Conservation (phyloP, 306 rosid species). For the Canavalia ensiformis region DNA sequence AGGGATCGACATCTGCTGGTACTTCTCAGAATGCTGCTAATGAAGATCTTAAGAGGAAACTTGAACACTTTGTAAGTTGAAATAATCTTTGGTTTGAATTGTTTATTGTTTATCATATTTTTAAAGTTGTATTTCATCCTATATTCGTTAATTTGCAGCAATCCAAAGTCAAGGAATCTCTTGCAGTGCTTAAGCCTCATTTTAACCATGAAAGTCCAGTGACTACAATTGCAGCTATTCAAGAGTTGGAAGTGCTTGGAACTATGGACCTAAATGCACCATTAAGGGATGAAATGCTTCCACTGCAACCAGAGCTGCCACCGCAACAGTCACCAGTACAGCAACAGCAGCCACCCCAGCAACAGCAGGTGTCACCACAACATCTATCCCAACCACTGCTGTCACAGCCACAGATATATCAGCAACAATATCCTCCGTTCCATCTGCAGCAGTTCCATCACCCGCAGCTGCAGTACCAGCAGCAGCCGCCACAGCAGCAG, state of each 20-base stretch:
- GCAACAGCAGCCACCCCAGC: constrained; percentile 37
- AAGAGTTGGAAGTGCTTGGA: constrained; percentile 75
- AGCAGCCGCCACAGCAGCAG: constrained; percentile 33
- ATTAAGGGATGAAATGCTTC: constrained; percentile 56
- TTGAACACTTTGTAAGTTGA: constrained; percentile 77
- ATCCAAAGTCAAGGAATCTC: constrained; percentile 74
- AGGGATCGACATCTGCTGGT: constrained; percentile 48
- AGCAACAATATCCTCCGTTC: constrained; percentile 17
- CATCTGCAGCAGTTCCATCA: constrained; percentile 38
- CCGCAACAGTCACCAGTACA: constrained; percentile 34
- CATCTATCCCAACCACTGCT: constrained; percentile 9
- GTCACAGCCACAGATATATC: constrained; percentile 33
- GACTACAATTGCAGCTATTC: constrained; percentile 66
- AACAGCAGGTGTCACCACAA: constrained; percentile 29
- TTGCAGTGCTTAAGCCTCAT: constrained; percentile 69
- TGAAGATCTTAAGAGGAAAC: constrained; percentile 71
- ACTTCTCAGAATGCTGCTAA: constrained; percentile 43
- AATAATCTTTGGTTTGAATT: constrained; percentile 17
- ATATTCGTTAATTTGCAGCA: constrained; percentile 60
- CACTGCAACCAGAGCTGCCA: constrained; percentile 37
- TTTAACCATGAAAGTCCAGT: constrained; percentile 67
- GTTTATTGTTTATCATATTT: constrained; percentile 1
- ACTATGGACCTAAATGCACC: constrained; percentile 72
- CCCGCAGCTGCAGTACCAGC: constrained; percentile 32
- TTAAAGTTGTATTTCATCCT: constrained; percentile 38